Conservation (phyloP, 345 rosid genomes). For the Turritis glabra region DNA sequence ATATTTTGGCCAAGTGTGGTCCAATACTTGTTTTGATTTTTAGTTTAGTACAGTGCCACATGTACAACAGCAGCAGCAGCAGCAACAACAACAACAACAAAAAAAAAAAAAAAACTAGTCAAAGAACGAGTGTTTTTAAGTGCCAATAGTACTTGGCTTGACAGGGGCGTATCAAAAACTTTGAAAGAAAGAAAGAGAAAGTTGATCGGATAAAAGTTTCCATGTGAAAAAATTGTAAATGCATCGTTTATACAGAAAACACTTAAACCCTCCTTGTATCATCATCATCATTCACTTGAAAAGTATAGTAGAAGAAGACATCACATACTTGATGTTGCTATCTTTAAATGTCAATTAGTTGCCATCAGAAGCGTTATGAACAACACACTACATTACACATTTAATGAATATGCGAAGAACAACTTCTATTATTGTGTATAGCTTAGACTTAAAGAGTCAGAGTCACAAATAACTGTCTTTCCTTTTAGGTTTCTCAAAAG, state of each 20-base stretch:
- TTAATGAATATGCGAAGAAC: slow-evolving; percentile 2
- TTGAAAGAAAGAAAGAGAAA: not conserved
- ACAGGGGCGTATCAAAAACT: not conserved
- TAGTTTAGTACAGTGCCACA: not conserved
- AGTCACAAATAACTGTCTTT: not conserved
- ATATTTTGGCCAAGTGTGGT: not conserved
- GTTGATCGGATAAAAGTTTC: not conserved
- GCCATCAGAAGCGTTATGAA: not conserved
- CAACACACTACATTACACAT: not conserved
- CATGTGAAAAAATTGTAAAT: not conserved
- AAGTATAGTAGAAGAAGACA: not conserved
- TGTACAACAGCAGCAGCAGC: too few species aligned
- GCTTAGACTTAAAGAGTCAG: too few species aligned
- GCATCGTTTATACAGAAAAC: not conserved
- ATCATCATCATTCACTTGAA: not conserved
- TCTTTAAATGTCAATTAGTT: slow-evolving; percentile 3
- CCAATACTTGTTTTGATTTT: not conserved
- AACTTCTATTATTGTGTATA: not conserved
- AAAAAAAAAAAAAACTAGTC: not conserved
- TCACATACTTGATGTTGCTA: not conserved
- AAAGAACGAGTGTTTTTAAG: not conserved
- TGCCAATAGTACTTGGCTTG: not conserved
- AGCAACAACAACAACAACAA: not conserved
- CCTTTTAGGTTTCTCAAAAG: slow-evolving; percentile 32
- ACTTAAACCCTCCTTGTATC: not conserved